Percentiles rank a stretch among this genome's conserved stretches.
Conservation (phyloP, 2,329 filamentous ascomycete genomes). For the Fusarium nygamai region DNA sequence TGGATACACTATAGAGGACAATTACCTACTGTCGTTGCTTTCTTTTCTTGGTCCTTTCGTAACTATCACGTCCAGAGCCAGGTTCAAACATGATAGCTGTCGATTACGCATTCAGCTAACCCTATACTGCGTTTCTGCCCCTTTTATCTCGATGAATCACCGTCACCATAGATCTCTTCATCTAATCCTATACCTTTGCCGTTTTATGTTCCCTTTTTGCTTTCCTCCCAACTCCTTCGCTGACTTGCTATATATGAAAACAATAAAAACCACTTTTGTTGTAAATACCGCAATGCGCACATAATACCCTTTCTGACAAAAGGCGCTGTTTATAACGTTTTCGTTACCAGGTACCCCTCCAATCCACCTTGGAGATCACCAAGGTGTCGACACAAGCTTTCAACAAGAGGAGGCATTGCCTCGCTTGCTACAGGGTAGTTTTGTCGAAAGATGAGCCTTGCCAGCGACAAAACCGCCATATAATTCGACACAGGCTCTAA, state of each 20-base stretch:
- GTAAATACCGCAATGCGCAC: background rate
- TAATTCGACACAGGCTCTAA: slow-evolving; percentile 32
- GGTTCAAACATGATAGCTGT: background rate
- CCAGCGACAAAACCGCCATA: slow-evolving; percentile 21
- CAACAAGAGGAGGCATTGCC: slow-evolving; percentile 35
- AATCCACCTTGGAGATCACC: slow-evolving; percentile 22
- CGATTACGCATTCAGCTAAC: background rate
- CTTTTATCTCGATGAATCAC: background rate
- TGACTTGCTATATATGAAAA: slow-evolving; percentile 2
- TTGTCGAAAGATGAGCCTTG: slow-evolving; percentile 28
- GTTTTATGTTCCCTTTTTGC: slow-evolving; percentile 14
- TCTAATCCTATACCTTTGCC: background rate
- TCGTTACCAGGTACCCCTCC: background rate
- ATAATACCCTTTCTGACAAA: background rate
- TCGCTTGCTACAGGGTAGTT: slow-evolving; percentile 34
- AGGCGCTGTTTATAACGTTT: background rate
- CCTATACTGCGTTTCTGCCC: background rate
- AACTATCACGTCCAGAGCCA: background rate
- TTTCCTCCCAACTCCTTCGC: slow-evolving; percentile 35
- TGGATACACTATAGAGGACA: background rate
- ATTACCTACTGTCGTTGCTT: background rate
- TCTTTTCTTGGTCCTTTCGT: background rate
- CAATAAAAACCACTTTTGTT: slow-evolving; percentile 17
- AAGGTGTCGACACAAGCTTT: slow-evolving; percentile 34
- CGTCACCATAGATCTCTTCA: background rate